phyloP scores from a whole-genome alignment of 2,329 filamentous ascomycete species.

The Venturiaceae sp. region DNA sequence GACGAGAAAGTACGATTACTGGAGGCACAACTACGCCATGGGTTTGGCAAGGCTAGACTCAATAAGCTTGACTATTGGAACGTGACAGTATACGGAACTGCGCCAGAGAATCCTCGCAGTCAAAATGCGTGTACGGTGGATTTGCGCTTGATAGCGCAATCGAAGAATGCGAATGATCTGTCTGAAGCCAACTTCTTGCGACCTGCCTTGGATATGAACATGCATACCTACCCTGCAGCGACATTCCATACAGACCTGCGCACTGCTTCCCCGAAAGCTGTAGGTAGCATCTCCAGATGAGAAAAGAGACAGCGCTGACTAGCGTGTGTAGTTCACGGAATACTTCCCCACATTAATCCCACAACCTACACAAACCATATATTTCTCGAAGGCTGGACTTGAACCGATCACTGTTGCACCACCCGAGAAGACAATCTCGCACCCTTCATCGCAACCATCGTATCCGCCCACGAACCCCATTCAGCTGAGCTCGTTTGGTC shows the following conservation, averaged over 20 bases:
- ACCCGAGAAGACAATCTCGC: constrained; percentile 5
- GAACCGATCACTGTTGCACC: constrained; percentile 8
- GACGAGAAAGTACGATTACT: constrained; percentile 24
- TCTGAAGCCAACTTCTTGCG: not conserved
- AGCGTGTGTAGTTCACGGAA: constrained; percentile 9
- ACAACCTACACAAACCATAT: constrained; percentile 6
- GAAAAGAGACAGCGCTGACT: too few relatives aligned
- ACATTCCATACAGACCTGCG: constrained; percentile 5
- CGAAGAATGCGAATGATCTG: constrained; percentile 11
- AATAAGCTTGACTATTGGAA: constrained; percentile 15
- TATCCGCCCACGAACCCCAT: constrained; percentile 21
- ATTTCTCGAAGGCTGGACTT: constrained; percentile 1
- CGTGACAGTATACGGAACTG: constrained; percentile 21
- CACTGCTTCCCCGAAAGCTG: not conserved
- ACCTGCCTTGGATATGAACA: constrained; percentile 11
- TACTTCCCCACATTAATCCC: constrained; percentile 15
- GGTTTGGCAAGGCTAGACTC: constrained; percentile 14
- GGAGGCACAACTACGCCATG: constrained; percentile 12
- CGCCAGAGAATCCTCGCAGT: constrained; percentile 17
- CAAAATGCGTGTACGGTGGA: constrained; percentile 26
- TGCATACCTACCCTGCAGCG: constrained; percentile 11
- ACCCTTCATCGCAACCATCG: constrained; percentile 13
- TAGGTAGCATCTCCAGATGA: too few relatives aligned
- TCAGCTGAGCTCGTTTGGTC: constrained; percentile 21
- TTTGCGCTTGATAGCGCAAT: constrained; percentile 21